Conservation (phyloP, 2,329 filamentous ascomycete genomes). For the Lizonia empirigonia region DNA sequence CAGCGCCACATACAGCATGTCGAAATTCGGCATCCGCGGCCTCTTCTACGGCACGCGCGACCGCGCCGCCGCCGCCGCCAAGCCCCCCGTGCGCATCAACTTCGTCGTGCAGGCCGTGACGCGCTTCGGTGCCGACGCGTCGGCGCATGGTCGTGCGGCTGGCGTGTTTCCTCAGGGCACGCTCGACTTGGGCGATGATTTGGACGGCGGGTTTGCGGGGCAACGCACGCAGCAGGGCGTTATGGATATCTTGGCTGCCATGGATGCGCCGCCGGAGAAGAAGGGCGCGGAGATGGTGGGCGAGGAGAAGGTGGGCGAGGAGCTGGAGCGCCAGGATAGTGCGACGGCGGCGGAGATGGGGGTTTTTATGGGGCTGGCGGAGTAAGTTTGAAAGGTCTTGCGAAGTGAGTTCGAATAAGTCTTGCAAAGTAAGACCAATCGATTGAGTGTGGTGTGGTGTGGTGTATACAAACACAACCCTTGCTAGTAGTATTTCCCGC, state of each 20-base stretch:
- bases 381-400: no score
- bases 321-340: conserved; percentile 7
- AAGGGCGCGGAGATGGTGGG: not conserved
- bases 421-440: no score
- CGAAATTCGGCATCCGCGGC: conserved; percentile 38
- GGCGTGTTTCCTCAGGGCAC: conserved; percentile 25
- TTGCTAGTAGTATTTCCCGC: no score
- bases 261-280: not conserved
- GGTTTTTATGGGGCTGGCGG: conserved; percentile 1
- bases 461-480: no score
- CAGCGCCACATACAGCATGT: conserved; percentile 33
- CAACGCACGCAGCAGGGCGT: conserved; percentile 3
- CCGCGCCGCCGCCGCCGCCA: conserved; percentile 15
- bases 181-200: conserved; percentile 29
- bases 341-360: conserved; percentile 1
- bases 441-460: no score
- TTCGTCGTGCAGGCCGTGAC: conserved; percentile 30
- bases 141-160: conserved; percentile 24
- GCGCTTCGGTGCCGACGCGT: conserved; percentile 23
- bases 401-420: no score
- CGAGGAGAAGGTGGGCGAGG: conserved; percentile 4
- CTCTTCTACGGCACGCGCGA: conserved; percentile 32
- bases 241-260: conserved; percentile 1
- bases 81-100: conserved; percentile 27
- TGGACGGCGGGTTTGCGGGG: conserved; percentile 22